Conservation (phyloP, 257 asterid species). For the Lycium barbarum region DNA sequence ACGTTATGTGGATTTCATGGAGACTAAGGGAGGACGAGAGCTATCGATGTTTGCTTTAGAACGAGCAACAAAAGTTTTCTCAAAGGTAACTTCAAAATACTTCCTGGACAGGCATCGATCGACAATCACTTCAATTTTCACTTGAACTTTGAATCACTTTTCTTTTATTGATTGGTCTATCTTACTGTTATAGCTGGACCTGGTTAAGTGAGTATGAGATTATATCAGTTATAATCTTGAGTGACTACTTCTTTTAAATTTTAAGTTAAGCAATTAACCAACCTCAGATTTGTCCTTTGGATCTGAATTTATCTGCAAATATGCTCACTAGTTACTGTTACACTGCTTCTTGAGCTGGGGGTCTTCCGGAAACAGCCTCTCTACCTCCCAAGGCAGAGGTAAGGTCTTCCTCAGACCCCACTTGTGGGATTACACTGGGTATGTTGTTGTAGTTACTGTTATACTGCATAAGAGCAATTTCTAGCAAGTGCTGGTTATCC, state of each 20-base stretch:
- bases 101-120: neutral
- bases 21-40: slow-evolving; percentile 80
- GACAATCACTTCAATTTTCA: neutral
- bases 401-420: too few species aligned
- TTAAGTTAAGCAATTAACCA: neutral
- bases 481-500: slow-evolving; percentile 22
- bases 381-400: too few species aligned
- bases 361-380: too few species aligned
- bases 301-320: slow-evolving; percentile 26
- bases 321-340: neutral
- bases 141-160: slow-evolving; percentile 25
- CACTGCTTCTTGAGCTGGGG: neutral
- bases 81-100: slow-evolving; percentile 58
- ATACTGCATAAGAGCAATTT: neutral
- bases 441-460: neutral
- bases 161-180: slow-evolving; percentile 7
- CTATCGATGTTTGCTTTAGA: slow-evolving; percentile 74
- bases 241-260: neutral
- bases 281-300: neutral
- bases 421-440: too few species aligned
- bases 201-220: slow-evolving; percentile 15
- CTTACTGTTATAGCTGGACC: neutral
- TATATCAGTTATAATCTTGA: neutral
- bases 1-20: slow-evolving; percentile 86
- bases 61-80: slow-evolving; percentile 75